Conservation (phyloP, 1,139 yeast genomes). For the Candida smagusa region DNA sequence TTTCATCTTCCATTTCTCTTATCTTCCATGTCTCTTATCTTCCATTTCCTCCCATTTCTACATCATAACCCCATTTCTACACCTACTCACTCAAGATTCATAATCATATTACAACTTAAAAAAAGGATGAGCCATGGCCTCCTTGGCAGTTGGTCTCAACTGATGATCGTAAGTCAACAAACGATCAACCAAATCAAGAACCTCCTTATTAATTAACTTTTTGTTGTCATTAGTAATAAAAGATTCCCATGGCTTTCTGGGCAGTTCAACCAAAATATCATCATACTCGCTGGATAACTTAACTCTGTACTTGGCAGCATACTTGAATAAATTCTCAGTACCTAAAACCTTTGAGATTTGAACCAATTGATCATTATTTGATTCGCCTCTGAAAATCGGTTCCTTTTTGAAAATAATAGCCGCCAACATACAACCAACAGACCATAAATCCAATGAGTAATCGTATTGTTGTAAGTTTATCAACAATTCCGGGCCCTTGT, state of each 20-base stretch:
- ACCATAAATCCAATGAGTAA: slow-evolving; percentile 77
- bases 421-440: slow-evolving; percentile 78
- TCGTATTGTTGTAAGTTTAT: slow-evolving; percentile 75
- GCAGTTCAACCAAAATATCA: slow-evolving; percentile 60
- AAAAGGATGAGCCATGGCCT: slow-evolving; percentile 66
- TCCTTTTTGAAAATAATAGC: slow-evolving; percentile 74
- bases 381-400: slow-evolving; percentile 76
- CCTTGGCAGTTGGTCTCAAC: slow-evolving; percentile 70
- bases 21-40: too few species aligned
- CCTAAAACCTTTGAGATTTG: slow-evolving; percentile 78
- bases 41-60: too few species aligned
- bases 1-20: too few species aligned
- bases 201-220: slow-evolving; percentile 57
- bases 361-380: slow-evolving; percentile 75
- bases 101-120: slow-evolving; percentile 22
- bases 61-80: too few species aligned
- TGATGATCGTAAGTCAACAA: slow-evolving; percentile 70
- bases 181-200: slow-evolving; percentile 62
- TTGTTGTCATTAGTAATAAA: slow-evolving; percentile 53
- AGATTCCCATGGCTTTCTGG: slow-evolving; percentile 65
- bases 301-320: slow-evolving; percentile 60
- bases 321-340: slow-evolving; percentile 60
- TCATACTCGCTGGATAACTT: slow-evolving; percentile 65
- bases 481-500: slow-evolving; percentile 76
- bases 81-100: neutral